Base-by-base conservation (phyloP, 2,329 filamentous ascomycete species). In the Verticillium dahliae region DNA sequence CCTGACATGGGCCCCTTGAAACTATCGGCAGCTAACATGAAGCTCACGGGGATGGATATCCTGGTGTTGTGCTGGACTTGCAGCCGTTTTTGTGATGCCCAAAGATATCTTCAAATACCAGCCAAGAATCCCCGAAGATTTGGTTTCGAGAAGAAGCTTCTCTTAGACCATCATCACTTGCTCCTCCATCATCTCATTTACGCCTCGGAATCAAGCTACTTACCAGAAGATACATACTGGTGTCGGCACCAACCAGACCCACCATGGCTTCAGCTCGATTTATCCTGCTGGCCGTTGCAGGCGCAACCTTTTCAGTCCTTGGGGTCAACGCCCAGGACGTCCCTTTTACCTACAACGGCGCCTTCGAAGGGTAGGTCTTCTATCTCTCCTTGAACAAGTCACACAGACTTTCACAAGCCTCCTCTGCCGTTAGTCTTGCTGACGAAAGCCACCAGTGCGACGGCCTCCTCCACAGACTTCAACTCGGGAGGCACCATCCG, bases 401-500 rank as follows among this genome's bases (percentile, higher is more conserved):
- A 18, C 34, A 33, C 35, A 56, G 18, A 59, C n/a, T 35, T 4
- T 38, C 11, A 6, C 54, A 9, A 41, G 11, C 52, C 45, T 15
- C 58, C 65, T 58, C n/a, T 9, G 22, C 7, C 18, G 9, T 22
- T 52, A 3, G 4, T 22, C 9, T 10, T 52, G 22, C 18, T 52
- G 45, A 52, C 45, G 45, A n/a, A 52, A 31, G 45, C 45, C 45
- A 52, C 38, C 31, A 69, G 69, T 31, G 74, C 72, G 45, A 69
- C 70, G 1, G 70, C 68, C 2, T 65, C 68, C 6, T 73, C 74
- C 57, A 67, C 71, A n/a, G 63, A 69, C 1, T 76, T 71, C 69
- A 83, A 82, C 65, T 72, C 74, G 6, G 80, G 80, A 22, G 80
- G 80, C 9, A 70, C 70, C 14, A 75, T 83, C 15, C 68, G 68